A percentile compares a stretch with the other conserved stretches of the same genome.
These are phyloP conservation scores for Sarocladium kiliense DNA, from an alignment of 2,329 filamentous ascomycete species.

Conservation along the genomic window DNA sequence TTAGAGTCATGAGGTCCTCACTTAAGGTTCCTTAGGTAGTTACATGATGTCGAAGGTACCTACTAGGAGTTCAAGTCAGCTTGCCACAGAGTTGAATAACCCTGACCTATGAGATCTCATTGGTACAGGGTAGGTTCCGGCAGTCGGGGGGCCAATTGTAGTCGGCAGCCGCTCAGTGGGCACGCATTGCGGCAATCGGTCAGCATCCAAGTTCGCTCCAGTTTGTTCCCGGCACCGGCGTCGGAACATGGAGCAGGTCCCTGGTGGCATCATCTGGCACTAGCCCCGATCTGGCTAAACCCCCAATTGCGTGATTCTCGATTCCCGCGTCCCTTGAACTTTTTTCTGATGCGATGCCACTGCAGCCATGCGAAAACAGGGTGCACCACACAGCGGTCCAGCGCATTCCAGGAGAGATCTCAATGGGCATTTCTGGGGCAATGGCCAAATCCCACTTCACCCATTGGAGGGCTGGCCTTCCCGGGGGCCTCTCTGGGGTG, in stretches of 20 bases:
- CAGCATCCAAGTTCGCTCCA: background rate
- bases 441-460: background rate
- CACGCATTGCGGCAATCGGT: background rate
- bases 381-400: background rate
- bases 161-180: too few species aligned
- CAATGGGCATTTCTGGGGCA: background rate
- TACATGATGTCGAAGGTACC: too few species aligned
- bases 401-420: background rate
- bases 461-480: background rate
- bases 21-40: too few species aligned
- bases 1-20: too few species aligned
- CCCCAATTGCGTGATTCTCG: conserved; percentile 8
- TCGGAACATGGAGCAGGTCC: conserved; percentile 1
- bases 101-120: too few species aligned
- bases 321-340: background rate
- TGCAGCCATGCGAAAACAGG: too few species aligned
- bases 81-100: too few species aligned
- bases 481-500: background rate
- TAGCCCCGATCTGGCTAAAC: background rate
- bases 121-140: too few species aligned
- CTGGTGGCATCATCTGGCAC: conserved; percentile 5
- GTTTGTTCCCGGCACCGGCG: background rate
- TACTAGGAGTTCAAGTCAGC: too few species aligned
- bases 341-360: background rate
- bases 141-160: too few species aligned